A percentile compares a stretch with the other conserved stretches of the same genome.
phyloP scores from a whole-genome alignment of 2,329 filamentous ascomycete species.

The Pestalotiopsis sp. region DNA sequence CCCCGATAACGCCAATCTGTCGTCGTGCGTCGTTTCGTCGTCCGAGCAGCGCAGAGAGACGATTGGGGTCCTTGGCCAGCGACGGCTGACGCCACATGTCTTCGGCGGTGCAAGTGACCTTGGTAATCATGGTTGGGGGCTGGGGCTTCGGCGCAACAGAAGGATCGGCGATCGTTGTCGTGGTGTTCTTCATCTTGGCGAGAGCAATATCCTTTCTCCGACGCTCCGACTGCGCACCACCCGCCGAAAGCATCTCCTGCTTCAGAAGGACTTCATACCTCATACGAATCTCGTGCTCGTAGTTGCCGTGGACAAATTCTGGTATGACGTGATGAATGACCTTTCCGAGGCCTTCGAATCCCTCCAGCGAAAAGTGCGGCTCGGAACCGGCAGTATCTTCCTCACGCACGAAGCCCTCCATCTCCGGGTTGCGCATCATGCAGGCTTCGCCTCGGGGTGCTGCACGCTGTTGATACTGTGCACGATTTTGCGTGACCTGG shows the following conservation, averaged over 20 bases:
- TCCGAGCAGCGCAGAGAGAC: not conserved
- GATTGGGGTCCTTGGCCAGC: no score
- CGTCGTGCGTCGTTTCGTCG: not conserved
- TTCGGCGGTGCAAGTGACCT: no score
- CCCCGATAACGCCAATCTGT: not conserved
- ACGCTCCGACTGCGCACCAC: not conserved
- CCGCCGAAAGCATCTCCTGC: not conserved
- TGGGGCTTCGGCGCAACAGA: no score
- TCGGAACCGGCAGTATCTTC: slow-evolving; percentile 7
- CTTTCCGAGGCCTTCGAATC: slow-evolving; percentile 1
- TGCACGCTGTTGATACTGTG: not conserved
- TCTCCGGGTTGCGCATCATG: not conserved
- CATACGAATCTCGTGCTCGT: not conserved
- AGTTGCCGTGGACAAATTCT: not conserved
- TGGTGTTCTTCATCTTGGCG: no score
- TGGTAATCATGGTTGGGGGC: no score
- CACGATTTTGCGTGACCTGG: not conserved
- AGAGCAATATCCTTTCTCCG: not conserved
- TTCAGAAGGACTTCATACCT: not conserved
- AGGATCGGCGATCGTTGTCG: no score
- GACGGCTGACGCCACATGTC: no score
- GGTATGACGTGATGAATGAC: not conserved
- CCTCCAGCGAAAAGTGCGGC: not conserved
- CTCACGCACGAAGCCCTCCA: slow-evolving; percentile 6
- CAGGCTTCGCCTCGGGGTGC: not conserved